Percentiles rank a stretch among this genome's conserved stretches.
These are phyloP conservation scores for Dianthus caryophyllus DNA, from an alignment of 148 eudicot species.

Conservation along the genomic window DNA sequence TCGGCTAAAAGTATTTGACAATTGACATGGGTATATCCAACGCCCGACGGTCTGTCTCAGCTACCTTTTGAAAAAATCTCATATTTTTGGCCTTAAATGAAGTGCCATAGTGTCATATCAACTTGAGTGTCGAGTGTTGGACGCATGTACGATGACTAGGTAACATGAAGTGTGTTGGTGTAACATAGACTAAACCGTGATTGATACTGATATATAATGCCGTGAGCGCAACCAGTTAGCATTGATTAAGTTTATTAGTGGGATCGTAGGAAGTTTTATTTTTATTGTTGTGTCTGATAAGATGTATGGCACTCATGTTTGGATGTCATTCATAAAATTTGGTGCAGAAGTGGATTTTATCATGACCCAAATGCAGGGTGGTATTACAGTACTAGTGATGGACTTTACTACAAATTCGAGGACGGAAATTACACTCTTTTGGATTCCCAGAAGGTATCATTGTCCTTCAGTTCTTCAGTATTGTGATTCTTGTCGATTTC, in stretches of 20 bases:
- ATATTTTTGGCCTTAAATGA: too few species aligned
- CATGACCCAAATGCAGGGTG: conserved; percentile 87
- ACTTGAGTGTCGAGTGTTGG: too few species aligned
- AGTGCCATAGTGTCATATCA: too few species aligned
- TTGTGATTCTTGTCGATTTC: not conserved
- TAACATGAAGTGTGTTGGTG: too few species aligned
- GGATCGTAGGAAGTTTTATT: not conserved
- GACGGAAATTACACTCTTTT: conserved; percentile 75
- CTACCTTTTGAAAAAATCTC: too few species aligned
- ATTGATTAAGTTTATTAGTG: not conserved
- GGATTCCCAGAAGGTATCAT: conserved; percentile 48
- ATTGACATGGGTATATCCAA: too few species aligned
- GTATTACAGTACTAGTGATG: conserved; percentile 85
- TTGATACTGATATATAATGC: too few species aligned
- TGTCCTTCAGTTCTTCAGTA: not conserved
- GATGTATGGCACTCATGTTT: not conserved
- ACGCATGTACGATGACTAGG: too few species aligned
- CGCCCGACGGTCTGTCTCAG: too few species aligned
- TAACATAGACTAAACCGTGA: too few species aligned
- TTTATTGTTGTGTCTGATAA: not conserved
- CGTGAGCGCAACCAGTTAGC: too few species aligned
- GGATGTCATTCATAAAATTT: conserved; percentile 1
- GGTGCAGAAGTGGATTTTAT: conserved; percentile 91
- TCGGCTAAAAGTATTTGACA: too few species aligned
- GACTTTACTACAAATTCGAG: conserved; percentile 80